Base-by-base conservation (phyloP, 805 yeast genomes). In the Saccharomyces jurei region DNA sequence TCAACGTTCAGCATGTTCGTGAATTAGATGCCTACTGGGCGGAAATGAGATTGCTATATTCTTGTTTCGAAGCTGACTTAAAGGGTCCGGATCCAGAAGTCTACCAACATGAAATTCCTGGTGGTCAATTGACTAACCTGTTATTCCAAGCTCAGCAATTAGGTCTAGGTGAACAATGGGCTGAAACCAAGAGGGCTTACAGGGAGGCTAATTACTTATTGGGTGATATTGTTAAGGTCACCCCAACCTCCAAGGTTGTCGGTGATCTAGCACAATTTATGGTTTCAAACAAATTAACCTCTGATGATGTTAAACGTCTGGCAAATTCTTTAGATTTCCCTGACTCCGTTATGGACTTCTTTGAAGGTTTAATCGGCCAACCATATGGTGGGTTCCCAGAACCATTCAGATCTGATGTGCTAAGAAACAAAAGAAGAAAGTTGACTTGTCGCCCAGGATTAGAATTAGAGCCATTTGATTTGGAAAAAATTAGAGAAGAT, bases 351-450 rank as follows among this genome's bases (percentile, higher is more conserved):
- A 80, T 92, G 69, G 98, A 92, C 74, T 92, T 92, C 81, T 89
- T 92, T 81, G 96, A 92, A 77, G 99, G 99, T 63, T 80, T 91
- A 71, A 92, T 92, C 87, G 99, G 99, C 69, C 91, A 92, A 61
- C 99, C 99, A 66, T 89, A 87, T 71, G 98, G 98, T 59, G 99
- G 99, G 5, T 92, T 92, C 94, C 97, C 99, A 54, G 99, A 92
- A 76, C 98, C 99, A 29, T 79, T 92, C 73, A 84, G 98, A 75
- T 79, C 96, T 41, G 87, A 90, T 71, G 81, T 91, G 58, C 82
- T 92, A 68, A 82, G 84, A 64, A 95, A 90, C 71, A 89, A 89
- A 84, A 86, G 98, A 75, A 83, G 87, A 74, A 89, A 89, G 74
- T 82, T 92, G 73, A 81, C 82, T 59, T 76, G 78, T 63, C 84